Conservation (phyloP, 441 rosid species). For the Populus hybrid region DNA sequence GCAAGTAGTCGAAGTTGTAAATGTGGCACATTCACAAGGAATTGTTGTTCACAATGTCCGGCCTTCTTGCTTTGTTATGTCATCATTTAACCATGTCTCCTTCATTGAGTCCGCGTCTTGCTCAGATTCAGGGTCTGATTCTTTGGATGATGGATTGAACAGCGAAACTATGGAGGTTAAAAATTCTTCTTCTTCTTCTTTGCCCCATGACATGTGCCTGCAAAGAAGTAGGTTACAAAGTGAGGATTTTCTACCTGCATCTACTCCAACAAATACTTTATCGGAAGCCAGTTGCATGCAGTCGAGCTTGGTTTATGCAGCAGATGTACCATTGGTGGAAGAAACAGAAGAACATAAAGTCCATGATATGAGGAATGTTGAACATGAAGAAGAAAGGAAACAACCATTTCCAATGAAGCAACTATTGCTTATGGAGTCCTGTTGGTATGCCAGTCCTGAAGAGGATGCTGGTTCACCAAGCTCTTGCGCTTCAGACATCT, state of each 20-base stretch:
- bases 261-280: constrained; percentile 34
- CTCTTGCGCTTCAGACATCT: constrained; percentile 84
- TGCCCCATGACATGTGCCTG: constrained; percentile 39
- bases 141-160: constrained; percentile 56
- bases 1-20: constrained; percentile 79
- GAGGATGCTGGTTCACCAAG: constrained; percentile 60
- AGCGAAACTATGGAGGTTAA: too few relatives aligned
- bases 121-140: constrained; percentile 95
- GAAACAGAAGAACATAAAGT: constrained; percentile 41
- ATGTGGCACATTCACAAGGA: constrained; percentile 83
- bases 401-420: constrained; percentile 92
- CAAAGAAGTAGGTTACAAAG: constrained; percentile 33
- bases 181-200: constrained; percentile 26
- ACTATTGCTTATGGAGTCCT: constrained; percentile 71
- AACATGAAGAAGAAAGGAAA: constrained; percentile 55
- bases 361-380: constrained; percentile 33
- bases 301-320: constrained; percentile 39
- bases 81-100: constrained; percentile 79
- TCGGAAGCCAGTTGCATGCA: constrained; percentile 62
- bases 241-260: constrained; percentile 33
- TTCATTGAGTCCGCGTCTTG: constrained; percentile 94
- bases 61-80: constrained; percentile 87
- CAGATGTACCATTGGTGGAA: constrained; percentile 28
- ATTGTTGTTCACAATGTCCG: constrained; percentile 72
- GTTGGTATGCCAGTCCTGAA: constrained; percentile 93